Conservation (phyloP, 805 yeast genomes). For the Metschnikowia picachoensis region DNA sequence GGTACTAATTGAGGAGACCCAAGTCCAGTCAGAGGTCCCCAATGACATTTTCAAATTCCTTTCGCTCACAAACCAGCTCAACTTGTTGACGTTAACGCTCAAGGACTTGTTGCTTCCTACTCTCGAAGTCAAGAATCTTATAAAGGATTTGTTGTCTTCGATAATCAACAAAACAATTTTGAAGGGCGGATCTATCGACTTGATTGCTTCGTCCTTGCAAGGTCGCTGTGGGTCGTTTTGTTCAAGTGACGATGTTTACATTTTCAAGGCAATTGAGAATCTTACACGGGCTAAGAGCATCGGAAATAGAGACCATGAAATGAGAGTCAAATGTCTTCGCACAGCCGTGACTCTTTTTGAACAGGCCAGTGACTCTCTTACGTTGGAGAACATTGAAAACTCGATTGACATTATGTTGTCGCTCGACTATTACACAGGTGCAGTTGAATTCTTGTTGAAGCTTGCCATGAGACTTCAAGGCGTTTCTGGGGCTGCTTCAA, state of each 20-base stretch:
- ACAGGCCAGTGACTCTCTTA: slow-evolving; percentile 72
- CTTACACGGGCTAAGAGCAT: slow-evolving; percentile 80
- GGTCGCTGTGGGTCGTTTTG: slow-evolving; percentile 94
- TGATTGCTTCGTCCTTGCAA: slow-evolving; percentile 81
- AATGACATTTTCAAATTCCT: slow-evolving; percentile 69
- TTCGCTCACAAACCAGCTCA: slow-evolving; percentile 61
- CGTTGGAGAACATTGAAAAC: slow-evolving; percentile 75
- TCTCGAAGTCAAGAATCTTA: slow-evolving; percentile 56
- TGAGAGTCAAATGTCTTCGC: slow-evolving; percentile 58
- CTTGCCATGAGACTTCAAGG: slow-evolving; percentile 62
- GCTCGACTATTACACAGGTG: slow-evolving; percentile 77
- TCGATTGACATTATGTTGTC: slow-evolving; percentile 75
- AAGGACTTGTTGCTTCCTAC: slow-evolving; percentile 74
- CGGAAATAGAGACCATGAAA: slow-evolving; percentile 67
- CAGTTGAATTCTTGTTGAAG: slow-evolving; percentile 75
- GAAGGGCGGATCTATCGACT: slow-evolving; percentile 90
- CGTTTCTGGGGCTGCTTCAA: slow-evolving; percentile 7
- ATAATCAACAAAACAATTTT: slow-evolving; percentile 84
- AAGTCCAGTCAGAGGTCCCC: slow-evolving; percentile 41
- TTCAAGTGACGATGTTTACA: slow-evolving; percentile 86
- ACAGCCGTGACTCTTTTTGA: slow-evolving; percentile 75
- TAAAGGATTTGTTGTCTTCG: slow-evolving; percentile 84
- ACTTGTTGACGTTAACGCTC: slow-evolving; percentile 63
- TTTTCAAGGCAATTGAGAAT: slow-evolving; percentile 91
- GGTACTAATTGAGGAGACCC: slow-evolving; percentile 72